A percentile compares a stretch with the other conserved stretches of the same genome.
These are phyloP conservation scores for Xylaria sp. DNA, from an alignment of 2,329 filamentous ascomycete species.

Conservation along the genomic window DNA sequence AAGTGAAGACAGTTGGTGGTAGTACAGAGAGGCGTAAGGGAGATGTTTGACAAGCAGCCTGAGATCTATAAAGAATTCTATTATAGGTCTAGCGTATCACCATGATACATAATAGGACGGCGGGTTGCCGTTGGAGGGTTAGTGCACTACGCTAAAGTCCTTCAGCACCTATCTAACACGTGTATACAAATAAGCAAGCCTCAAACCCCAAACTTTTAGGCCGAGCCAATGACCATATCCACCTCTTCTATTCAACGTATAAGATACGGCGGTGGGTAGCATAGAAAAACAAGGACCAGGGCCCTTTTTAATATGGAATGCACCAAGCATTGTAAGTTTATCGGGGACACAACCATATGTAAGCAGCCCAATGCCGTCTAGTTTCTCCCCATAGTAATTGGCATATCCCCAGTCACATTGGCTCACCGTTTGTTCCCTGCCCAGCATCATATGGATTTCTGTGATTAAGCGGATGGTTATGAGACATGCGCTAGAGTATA, in stretches of 20 bases:
- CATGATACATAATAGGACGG: no score
- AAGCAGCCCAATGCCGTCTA: no score
- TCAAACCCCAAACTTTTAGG: background rate
- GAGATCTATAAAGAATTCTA: background rate
- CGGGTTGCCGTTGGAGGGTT: background rate
- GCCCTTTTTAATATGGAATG: background rate
- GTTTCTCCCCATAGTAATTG: no score
- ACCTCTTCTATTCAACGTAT: background rate
- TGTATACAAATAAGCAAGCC: background rate
- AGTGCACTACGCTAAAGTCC: background rate
- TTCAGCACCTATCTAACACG: background rate
- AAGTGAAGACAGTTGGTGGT: background rate
- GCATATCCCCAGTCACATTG: background rate
- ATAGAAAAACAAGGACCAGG: background rate
- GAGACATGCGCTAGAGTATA: background rate
- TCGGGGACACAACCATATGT: no score
- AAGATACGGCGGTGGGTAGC: background rate
- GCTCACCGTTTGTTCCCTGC: background rate
- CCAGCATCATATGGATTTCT: background rate
- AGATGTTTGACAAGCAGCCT: constrained; percentile 5
- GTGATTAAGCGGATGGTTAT: background rate
- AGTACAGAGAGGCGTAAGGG: background rate
- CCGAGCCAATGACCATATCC: background rate
- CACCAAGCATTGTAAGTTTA: background rate
- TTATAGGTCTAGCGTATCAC: background rate